A percentile compares a stretch with the other conserved stretches of the same genome.
Evolutionary conservation across 2,329 filamentous ascomycete species (phyloP).

Genomic region (Sclerotinia subarctica): DNA sequence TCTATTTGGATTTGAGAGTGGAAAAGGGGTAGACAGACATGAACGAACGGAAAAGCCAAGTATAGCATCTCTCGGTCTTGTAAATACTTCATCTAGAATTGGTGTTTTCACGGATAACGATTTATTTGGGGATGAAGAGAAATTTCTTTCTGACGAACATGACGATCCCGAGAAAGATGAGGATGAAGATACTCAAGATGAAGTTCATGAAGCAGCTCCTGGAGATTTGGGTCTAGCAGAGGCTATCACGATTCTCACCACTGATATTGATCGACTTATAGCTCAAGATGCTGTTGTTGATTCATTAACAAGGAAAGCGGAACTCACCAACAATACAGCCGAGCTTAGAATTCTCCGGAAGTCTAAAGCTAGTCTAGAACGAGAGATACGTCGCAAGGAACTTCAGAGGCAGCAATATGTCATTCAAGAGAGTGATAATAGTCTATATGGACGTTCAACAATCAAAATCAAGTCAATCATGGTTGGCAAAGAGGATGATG

Average conservation of each 20-base stretch:
- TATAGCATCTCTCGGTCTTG: constrained; percentile 84
- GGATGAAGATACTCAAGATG: constrained; percentile 66
- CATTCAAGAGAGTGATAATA: constrained; percentile 96
- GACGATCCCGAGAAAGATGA: constrained; percentile 62
- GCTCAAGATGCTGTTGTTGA: constrained; percentile 90
- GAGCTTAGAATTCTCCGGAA: constrained; percentile 90
- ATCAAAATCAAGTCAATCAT: constrained; percentile 90
- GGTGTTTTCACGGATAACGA: constrained; percentile 94
- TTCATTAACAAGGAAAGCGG: constrained; percentile 87
- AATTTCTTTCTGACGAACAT: constrained; percentile 79
- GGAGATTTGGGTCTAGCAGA: constrained; percentile 91
- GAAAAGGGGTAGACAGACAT: constrained; percentile 50
- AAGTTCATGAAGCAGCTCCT: constrained; percentile 89
- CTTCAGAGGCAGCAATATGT: constrained; percentile 96
- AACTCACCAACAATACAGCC: constrained; percentile 93
- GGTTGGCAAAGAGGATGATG: constrained; percentile 87
- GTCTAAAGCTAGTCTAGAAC: constrained; percentile 86
- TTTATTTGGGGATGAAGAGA: constrained; percentile 85
- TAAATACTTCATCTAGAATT: constrained; percentile 80
- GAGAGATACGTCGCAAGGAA: constrained; percentile 91
- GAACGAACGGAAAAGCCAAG: constrained; percentile 68
- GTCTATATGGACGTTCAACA: constrained; percentile 85
- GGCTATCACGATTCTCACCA: constrained; percentile 82
- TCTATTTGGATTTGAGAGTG: constrained; percentile 40
- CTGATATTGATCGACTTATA: constrained; percentile 83